These are phyloP conservation scores for Pelargonium australe DNA, from an alignment of 441 rosid species.

Conservation along the genomic window DNA sequence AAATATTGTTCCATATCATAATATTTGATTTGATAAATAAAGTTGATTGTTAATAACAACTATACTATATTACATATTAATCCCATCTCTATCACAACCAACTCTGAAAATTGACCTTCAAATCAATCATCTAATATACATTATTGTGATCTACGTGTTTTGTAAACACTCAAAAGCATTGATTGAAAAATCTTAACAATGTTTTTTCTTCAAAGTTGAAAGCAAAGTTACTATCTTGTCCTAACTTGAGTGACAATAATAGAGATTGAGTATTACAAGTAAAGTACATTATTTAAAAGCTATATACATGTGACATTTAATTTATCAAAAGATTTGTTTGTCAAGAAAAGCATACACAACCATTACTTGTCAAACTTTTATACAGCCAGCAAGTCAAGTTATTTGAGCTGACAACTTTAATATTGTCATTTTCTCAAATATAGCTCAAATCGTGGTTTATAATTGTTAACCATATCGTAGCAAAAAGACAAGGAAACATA, in stretches of 20 bases:
- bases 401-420: not conserved
- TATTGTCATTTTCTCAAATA: not conserved
- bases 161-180: no score
- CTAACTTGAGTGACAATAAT: not conserved
- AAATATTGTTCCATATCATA: no score
- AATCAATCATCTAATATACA: no score
- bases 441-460: not conserved
- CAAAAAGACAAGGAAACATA: no score
- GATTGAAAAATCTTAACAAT: no score
- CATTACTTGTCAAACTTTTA: not conserved
- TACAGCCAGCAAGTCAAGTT: not conserved
- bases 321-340: not conserved
- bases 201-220: no score
- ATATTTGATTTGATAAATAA: no score
- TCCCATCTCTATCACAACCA: no score
- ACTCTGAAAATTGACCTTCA: no score
- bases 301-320: not conserved
- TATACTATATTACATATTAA: no score
- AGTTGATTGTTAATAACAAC: no score
- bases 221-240: not conserved
- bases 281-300: not conserved
- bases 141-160: no score
- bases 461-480: not conserved
- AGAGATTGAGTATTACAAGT: not conserved
- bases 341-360: not conserved